Base-by-base conservation (phyloP, 108 stramenopile species). In the Pseudonitzschia multiseries region DNA sequence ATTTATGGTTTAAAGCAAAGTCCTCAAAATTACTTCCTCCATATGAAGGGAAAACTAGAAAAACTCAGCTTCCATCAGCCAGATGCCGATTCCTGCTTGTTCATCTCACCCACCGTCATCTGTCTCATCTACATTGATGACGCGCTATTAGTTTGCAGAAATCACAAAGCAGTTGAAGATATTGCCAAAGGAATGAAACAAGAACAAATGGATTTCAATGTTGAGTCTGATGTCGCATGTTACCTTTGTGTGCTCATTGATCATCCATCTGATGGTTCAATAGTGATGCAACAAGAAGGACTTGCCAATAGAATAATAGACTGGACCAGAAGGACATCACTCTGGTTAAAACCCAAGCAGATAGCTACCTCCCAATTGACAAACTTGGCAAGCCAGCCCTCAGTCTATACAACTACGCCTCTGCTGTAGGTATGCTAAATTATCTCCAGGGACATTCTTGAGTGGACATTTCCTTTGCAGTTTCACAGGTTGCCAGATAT, bases 71-170 rank as follows among this genome's bases (percentile, higher is more conserved):
- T 79, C 21, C 2, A 21, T 6, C 32, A 48, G 17, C 1, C 31
- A 18, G 51, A 44, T 1, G 36, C 71, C 27, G 85, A 84, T 67
- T 82, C 85, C 10, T 90, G 89, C 36, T 64, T 90, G 22, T 86
- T 90, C 27, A 69, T 83, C 53, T 77, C 70, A 0, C 20, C 62
- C 0, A 63, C 69, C 0, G 50, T 84, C 0, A 72, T 87, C 27
- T 76, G 73, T 14, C 63, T 90, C 3, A 53, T 75, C 0, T 89
- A 85, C 65, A 83, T 89, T 14, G 83, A 87, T 57, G 78, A 81
- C 43, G 20, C 27, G 53, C 69, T 21, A 6, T 6, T 36, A 6
- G 2, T 36, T 36, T n/a, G n/a, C n/a, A n/a, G n/a, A n/a, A n/a
- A n/a, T n/a, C n/a, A 56, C 17, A 32, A 70, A 10, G 36, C 2